Percentiles rank a stretch among this genome's conserved stretches.
These are phyloP conservation scores for Garcileccinum viscosum DNA, from an alignment of 1,284 basidiomycete species.

Conservation along the genomic window DNA sequence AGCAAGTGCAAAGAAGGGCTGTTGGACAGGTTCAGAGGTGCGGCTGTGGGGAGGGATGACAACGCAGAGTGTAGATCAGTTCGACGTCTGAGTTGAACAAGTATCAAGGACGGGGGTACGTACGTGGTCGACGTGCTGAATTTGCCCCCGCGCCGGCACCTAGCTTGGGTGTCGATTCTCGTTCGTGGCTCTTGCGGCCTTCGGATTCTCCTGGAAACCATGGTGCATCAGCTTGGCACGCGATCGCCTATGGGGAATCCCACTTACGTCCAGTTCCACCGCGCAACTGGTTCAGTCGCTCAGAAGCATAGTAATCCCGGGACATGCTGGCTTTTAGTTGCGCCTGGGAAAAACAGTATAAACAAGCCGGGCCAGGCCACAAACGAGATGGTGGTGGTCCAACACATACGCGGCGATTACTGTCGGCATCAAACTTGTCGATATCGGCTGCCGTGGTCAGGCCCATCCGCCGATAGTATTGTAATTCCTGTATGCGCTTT, in stretches of 20 bases:
- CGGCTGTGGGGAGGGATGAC: slow-evolving; percentile 46
- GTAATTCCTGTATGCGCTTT: slow-evolving; percentile 87
- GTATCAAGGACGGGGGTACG: slow-evolving; percentile 15
- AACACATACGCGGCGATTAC: slow-evolving; percentile 68
- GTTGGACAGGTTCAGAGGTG: slow-evolving; percentile 86
- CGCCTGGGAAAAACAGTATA: slow-evolving; percentile 43
- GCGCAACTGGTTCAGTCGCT: slow-evolving; percentile 55
- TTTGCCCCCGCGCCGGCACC: slow-evolving; percentile 41
- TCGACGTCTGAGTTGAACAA: neutral
- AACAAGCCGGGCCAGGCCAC: neutral
- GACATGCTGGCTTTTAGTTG: slow-evolving; percentile 62
- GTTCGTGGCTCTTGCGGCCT: slow-evolving; percentile 62
- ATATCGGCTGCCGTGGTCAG: slow-evolving; percentile 85
- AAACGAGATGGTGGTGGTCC: neutral
- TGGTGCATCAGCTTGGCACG: neutral
- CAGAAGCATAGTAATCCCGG: slow-evolving; percentile 62
- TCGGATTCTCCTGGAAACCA: slow-evolving; percentile 48
- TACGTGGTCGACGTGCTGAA: slow-evolving; percentile 57
- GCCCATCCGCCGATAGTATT: slow-evolving; percentile 86
- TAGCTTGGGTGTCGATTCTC: slow-evolving; percentile 61
- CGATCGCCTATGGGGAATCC: slow-evolving; percentile 12
- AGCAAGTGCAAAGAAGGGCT: slow-evolving; percentile 88
- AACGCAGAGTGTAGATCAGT: neutral
- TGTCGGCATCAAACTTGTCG: slow-evolving; percentile 84
- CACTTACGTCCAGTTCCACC: slow-evolving; percentile 56